These are phyloP conservation scores for Nyctanthes arbortristis DNA, from an alignment of 257 asterid genomes.

Conservation along the genomic window DNA sequence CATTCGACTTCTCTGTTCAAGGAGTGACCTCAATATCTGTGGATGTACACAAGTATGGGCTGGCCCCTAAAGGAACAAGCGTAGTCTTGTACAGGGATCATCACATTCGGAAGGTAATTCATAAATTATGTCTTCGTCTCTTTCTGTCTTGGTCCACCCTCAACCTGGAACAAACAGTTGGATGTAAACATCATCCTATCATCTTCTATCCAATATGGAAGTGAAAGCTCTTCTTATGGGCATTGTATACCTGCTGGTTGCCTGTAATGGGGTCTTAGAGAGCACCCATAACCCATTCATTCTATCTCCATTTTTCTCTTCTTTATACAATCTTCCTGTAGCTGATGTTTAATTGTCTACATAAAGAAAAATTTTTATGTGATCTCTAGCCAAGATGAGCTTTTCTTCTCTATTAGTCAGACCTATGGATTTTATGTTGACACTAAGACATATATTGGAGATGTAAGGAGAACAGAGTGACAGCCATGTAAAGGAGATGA, in stretches of 20 bases:
- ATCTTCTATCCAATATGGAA: background rate
- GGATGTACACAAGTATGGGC: conserved; percentile 98
- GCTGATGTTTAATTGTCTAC: background rate
- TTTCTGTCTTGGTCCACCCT: background rate
- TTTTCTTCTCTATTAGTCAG: background rate
- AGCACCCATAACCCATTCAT: too few relatives aligned
- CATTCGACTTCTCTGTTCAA: conserved; percentile 84
- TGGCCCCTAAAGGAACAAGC: conserved; percentile 99
- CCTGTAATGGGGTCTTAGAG: background rate
- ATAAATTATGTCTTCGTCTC: background rate
- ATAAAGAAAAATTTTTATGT: background rate
- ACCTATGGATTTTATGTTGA: background rate
- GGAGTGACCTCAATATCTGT: conserved; percentile 97
- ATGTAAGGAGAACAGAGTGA: background rate
- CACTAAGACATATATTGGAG: background rate
- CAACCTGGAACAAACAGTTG: background rate
- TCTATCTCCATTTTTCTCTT: background rate
- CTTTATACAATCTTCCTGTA: background rate
- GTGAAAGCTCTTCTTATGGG: background rate
- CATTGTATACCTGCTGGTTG: background rate
- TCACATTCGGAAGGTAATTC: conserved; percentile 78
- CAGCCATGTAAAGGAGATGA: background rate
- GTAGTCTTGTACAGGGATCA: conserved; percentile 84
- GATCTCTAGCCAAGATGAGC: background rate
- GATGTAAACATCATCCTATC: background rate